Evolutionary conservation across 2,329 filamentous ascomycete species (phyloP).

Genomic region (Catunica adiposa): DNA sequence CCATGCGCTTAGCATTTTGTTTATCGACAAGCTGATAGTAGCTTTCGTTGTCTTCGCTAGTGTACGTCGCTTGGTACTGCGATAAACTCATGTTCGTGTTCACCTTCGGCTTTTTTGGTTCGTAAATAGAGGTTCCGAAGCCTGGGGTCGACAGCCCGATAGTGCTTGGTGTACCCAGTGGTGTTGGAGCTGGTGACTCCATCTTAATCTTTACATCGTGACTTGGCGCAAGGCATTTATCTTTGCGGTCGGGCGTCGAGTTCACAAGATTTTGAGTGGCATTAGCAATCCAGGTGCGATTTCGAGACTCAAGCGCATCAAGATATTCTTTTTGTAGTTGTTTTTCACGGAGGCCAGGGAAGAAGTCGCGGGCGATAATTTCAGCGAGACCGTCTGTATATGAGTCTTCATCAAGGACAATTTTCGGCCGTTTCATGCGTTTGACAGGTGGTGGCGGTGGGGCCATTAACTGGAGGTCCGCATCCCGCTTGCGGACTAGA

Average conservation of each 20-base stretch:
- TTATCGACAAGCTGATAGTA: slow-evolving; percentile 86
- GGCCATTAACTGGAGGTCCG: slow-evolving; percentile 59
- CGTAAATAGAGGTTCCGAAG: slow-evolving; percentile 1
- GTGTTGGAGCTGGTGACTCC: slow-evolving; percentile 40
- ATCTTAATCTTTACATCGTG: slow-evolving; percentile 20
- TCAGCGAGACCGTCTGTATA: slow-evolving; percentile 83
- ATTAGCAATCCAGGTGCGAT: slow-evolving; percentile 71
- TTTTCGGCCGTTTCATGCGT: slow-evolving; percentile 77
- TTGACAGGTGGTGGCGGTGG: slow-evolving; percentile 71
- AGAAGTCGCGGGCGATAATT: slow-evolving; percentile 94
- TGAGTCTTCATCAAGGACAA: slow-evolving; percentile 80
- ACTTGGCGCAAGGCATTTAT: neutral
- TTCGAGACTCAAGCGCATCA: slow-evolving; percentile 72
- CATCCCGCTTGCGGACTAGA: slow-evolving; percentile 50
- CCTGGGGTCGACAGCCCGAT: slow-evolving; percentile 2
- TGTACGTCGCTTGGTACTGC: slow-evolving; percentile 83
- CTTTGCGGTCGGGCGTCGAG: slow-evolving; percentile 40
- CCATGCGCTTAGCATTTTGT: slow-evolving; percentile 68
- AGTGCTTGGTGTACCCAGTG: neutral
- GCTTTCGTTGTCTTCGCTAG: slow-evolving; percentile 93
- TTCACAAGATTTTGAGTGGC: slow-evolving; percentile 56
- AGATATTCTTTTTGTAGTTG: slow-evolving; percentile 85
- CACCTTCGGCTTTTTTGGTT: slow-evolving; percentile 1
- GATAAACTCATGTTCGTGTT: slow-evolving; percentile 31
- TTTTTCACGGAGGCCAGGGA: slow-evolving; percentile 73